Evolutionary conservation across 257 asterid genomes (phyloP).

Genomic region (Plantago elongata): DNA sequence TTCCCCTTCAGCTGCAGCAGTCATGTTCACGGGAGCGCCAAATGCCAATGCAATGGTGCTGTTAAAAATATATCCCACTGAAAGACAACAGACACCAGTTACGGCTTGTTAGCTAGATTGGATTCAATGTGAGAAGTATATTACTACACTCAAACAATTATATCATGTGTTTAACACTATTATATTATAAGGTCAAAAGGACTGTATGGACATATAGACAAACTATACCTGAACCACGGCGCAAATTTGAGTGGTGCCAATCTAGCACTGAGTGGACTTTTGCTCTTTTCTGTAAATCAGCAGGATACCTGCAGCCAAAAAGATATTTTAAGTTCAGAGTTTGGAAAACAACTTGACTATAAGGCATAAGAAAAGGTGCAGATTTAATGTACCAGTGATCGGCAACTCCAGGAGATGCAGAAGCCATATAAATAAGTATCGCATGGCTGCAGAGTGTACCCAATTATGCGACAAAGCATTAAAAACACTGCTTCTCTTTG

Average conservation of each 20-base stretch:
- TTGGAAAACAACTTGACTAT: neutral
- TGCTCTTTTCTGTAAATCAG: slow-evolving; percentile 62
- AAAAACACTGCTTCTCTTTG: neutral
- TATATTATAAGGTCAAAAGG: neutral
- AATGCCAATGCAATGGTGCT: slow-evolving; percentile 34
- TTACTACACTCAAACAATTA: neutral
- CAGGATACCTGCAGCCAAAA: slow-evolving; percentile 61
- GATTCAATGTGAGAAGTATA: neutral
- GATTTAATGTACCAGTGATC: slow-evolving; percentile 70
- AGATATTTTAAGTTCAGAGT: slow-evolving; percentile 4
- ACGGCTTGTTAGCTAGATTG: slow-evolving; percentile 1
- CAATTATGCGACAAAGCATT: slow-evolving; percentile 3
- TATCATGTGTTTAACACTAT: too few relatives aligned
- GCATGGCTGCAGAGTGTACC: slow-evolving; percentile 64
- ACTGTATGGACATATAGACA: neutral
- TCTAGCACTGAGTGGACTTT: slow-evolving; percentile 71
- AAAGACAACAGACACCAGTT: slow-evolving; percentile 15
- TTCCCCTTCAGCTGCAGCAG: slow-evolving; percentile 73
- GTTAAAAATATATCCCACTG: slow-evolving; percentile 50
- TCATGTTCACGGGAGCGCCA: slow-evolving; percentile 48
- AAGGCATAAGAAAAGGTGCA: neutral
- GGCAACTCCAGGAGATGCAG: slow-evolving; percentile 66
- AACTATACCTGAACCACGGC: slow-evolving; percentile 65
- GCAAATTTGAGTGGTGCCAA: slow-evolving; percentile 90
- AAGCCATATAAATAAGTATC: slow-evolving; percentile 63